A percentile compares a stretch with the other conserved stretches of the same genome.
Evolutionary conservation across 2,329 filamentous ascomycete species (phyloP).

Genomic region (Metarhizium humberi): DNA sequence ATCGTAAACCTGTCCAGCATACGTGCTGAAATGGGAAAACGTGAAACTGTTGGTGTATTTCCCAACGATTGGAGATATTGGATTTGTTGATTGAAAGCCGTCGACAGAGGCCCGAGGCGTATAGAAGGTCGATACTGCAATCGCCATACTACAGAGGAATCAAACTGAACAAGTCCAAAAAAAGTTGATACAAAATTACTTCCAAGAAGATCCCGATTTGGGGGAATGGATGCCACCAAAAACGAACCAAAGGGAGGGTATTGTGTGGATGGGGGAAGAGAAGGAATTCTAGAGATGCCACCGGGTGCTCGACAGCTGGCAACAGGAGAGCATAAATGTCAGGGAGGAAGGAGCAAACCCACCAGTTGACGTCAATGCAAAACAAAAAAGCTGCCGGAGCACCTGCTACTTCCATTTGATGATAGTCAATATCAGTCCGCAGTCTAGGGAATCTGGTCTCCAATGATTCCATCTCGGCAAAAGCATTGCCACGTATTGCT

Average conservation of each 20-base stretch:
- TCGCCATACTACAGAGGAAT: conserved; percentile 24
- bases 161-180: conserved; percentile 20
- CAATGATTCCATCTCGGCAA: neutral
- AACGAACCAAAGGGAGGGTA: conserved; percentile 14
- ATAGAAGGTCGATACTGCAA: conserved; percentile 13
- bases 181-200: conserved; percentile 21
- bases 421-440: neutral
- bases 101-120: conserved; percentile 11
- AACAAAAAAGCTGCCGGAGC: neutral
- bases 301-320: neutral
- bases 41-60: neutral
- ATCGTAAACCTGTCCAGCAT: neutral
- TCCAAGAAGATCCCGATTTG: conserved; percentile 27
- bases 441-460: neutral
- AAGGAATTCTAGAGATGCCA: conserved; percentile 3
- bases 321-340: conserved; percentile 7
- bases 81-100: neutral
- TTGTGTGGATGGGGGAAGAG: conserved; percentile 28
- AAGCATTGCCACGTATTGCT: neutral
- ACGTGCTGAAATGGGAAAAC: neutral
- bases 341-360: neutral
- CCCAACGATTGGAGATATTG: neutral
- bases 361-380: neutral
- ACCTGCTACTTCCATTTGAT: neutral
- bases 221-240: conserved; percentile 19